Percentiles rank a stretch among this genome's conserved stretches.
Evolutionary conservation across 768 basidiomycete species (phyloP).

Genomic region (Rhodotorula toruloides): DNA sequence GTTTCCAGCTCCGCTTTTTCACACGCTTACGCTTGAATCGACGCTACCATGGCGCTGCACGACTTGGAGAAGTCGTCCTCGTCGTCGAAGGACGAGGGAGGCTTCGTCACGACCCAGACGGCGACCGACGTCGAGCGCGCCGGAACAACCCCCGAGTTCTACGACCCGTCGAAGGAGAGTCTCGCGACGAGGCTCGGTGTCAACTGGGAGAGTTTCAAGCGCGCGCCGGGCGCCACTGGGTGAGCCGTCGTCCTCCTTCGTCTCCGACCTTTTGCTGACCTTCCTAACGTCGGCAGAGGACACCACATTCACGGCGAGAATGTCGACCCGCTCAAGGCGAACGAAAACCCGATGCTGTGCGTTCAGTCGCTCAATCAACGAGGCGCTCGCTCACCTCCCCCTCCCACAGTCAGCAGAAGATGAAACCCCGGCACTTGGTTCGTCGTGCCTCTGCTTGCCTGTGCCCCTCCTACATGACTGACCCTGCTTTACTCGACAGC

Average conservation of each 20-base stretch:
- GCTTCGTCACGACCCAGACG: conserved; percentile 10
- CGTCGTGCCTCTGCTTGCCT: conserved; percentile 44
- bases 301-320: conserved; percentile 12
- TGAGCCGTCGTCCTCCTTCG: conserved; percentile 7
- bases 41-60: neutral
- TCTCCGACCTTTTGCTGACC: conserved; percentile 5
- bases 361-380: neutral
- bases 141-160: conserved; percentile 22
- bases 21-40: no score
- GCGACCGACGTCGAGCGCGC: neutral
- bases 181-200: conserved; percentile 45
- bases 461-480: conserved; percentile 21
- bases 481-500: no score
- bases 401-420: conserved; percentile 43
- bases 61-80: conserved; percentile 11
- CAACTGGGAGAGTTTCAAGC: conserved; percentile 48
- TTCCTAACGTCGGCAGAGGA: neutral
- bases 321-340: conserved; percentile 37
- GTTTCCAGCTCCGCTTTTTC: neutral
- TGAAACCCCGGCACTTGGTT: conserved; percentile 46
- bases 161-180: conserved; percentile 47
- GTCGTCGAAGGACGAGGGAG: conserved; percentile 1
- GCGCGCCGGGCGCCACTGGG: conserved; percentile 47
- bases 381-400: no score
- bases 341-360: conserved; percentile 41